These are phyloP conservation scores for Trypanosoma scelopori DNA, from an alignment of 208 protist species.

Conservation along the genomic window DNA sequence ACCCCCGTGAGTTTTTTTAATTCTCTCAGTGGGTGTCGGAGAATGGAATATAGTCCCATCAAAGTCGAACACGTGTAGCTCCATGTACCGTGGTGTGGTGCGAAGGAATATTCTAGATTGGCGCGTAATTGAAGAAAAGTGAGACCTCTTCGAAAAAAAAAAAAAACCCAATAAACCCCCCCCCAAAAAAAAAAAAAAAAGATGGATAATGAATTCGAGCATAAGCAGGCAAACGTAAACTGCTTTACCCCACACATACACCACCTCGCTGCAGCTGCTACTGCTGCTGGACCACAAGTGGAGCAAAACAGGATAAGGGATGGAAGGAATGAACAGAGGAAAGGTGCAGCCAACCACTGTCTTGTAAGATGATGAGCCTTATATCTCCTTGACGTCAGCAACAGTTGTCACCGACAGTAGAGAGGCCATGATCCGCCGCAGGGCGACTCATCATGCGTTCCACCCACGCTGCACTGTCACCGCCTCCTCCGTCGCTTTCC, in stretches of 20 bases:
- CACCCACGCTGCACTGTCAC: slow-evolving; percentile 40
- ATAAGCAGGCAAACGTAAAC: too few species aligned
- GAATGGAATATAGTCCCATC: slow-evolving; percentile 85
- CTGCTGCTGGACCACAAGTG: too few species aligned
- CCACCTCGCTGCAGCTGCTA: too few species aligned
- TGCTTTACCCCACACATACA: too few species aligned
- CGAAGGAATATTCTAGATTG: background rate
- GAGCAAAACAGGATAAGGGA: too few species aligned
- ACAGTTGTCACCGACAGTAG: slow-evolving; percentile 52
- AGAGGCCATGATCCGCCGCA: slow-evolving; percentile 41
- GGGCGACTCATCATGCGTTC: slow-evolving; percentile 36
- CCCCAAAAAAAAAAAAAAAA: too few species aligned
- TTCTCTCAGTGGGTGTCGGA: slow-evolving; percentile 22
- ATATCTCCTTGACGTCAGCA: background rate
- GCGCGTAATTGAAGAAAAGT: background rate
- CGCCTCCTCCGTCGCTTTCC: slow-evolving; percentile 21
- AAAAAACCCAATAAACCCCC: too few species aligned
- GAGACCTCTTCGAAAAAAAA: slow-evolving; percentile 1
- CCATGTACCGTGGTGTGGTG: slow-evolving; percentile 15
- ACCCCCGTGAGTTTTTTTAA: slow-evolving; percentile 12
- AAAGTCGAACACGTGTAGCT: slow-evolving; percentile 88
- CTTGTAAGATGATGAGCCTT: background rate
- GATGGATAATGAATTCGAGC: too few species aligned
- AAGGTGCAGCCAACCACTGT: background rate
- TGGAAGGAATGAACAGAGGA: too few species aligned